Base-by-base conservation (phyloP, 2,329 filamentous ascomycete species). In the Pseudocercospora musae region DNA sequence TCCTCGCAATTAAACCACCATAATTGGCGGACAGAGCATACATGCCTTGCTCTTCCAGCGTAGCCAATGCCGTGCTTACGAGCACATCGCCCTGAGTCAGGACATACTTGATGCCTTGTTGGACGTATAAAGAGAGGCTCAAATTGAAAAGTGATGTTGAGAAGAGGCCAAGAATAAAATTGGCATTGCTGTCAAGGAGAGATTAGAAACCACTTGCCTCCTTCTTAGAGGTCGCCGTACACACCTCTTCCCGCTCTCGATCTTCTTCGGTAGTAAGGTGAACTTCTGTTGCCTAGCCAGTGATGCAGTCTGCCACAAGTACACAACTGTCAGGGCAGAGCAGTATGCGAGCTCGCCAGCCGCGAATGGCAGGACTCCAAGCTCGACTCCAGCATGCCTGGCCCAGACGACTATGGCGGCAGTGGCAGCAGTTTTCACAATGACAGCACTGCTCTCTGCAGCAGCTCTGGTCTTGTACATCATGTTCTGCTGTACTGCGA, bases 1-100 rank as follows among this genome's bases (percentile, higher is more conserved):
- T 86, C 2, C 95, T 86, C 0, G 95, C 95, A 27, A 96, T 80
- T 0, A 99, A 84, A 2, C 93, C 91, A 21, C 95, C 95, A 74
- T 83, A 99, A 76, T 98, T 99, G 70, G 92, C 92, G 57, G 94
- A 95, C 4, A 99, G 83, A 0, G 93, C 92, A 73, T 98, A 99
- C 37, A 92, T 87, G 13, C 95, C 95, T 78, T 98, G 95, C 4
- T 93, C 89, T 46, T 86, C 82, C 1, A 95, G 84, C 0, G 87
- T 87, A 6, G 93, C 89, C 61, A 98, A 82, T 11, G 88, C 79
- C 15, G 90, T 89, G 66, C 99, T 89, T 55, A 98, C 86, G 69
- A 98, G 85, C 1, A 92, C 92, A 78, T 99, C 95, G 63, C 94
- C 95, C 78, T 98, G 92, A 0, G 95, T 98, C 57, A 99, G 85